phyloP scores from a whole-genome alignment of 2,329 filamentous ascomycete species.

The Plenodomus lindquistii region DNA sequence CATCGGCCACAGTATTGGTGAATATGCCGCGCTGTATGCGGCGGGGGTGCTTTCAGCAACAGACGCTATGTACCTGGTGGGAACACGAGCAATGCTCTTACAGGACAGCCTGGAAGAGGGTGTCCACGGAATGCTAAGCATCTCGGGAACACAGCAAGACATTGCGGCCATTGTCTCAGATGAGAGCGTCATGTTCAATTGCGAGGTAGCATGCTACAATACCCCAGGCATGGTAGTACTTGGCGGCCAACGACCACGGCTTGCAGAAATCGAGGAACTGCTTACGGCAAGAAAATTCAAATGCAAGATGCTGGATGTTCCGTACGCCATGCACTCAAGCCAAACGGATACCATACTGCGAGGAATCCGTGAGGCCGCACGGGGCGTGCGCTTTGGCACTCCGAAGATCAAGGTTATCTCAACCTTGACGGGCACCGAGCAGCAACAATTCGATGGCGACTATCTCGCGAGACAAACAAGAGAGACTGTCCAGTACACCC shows the following conservation, averaged over 20 bases:
- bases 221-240: constrained; percentile 32
- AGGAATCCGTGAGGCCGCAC: constrained; percentile 39
- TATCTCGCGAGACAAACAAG: constrained; percentile 33
- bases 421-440: constrained; percentile 47
- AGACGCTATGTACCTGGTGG: constrained; percentile 44
- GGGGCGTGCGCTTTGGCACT: constrained; percentile 13
- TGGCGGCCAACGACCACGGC: constrained; percentile 27
- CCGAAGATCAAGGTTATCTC: constrained; percentile 48
- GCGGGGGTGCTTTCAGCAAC: constrained; percentile 39
- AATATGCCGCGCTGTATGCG: constrained; percentile 45
- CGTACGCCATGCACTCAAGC: constrained; percentile 23
- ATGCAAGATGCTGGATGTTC: constrained; percentile 10
- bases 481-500: constrained; percentile 49
- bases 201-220: constrained; percentile 36
- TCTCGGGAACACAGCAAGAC: constrained; percentile 1
- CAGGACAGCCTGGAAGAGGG: constrained; percentile 5
- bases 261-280: constrained; percentile 4
- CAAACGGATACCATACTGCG: constrained; percentile 50
- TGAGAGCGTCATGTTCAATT: not conserved
- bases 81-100: constrained; percentile 38
- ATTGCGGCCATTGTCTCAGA: not conserved
- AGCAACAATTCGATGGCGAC: constrained; percentile 31
- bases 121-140: constrained; percentile 38
- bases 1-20: constrained; percentile 40
- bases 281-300: not conserved